Base-by-base conservation (phyloP, 306 rosid species). In the Citrullus colocynthis region DNA sequence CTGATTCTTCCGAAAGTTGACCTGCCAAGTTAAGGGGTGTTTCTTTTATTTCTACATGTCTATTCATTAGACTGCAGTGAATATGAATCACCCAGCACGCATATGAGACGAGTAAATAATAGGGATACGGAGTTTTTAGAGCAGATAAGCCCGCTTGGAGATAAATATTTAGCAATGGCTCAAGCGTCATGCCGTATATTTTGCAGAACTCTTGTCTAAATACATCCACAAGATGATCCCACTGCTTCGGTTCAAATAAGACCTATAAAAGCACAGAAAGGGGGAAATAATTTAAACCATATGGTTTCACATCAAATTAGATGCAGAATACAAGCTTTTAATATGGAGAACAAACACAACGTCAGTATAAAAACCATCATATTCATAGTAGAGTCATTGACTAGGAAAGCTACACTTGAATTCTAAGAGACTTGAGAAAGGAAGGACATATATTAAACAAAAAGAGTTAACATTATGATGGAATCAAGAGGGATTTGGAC, bases 131-230 rank as follows among this genome's bases (percentile, higher is more conserved):
- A 42, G 97, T 95, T 85, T 92, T 95, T 67, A 92, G 88, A 78
- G 99, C 97, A 49, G 99, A 95, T 54, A 95, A 88, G 69, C 99
- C 97, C 48, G 99, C 99, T 91, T 92, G 99, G 70, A 95, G 85
- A 83, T 90, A 95, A 75, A 95, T 95, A 81, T 89, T 89, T 48
- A 95, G 92, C 85, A 95, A 82, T 74, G 99, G 97, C 84, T 92
- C 97, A 34, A 89, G 87, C 6, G 97, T 91, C 99, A 92, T 91
- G 89, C 99, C 97, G 81, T 95, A 91, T 84, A 95, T 85, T 85
- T 90, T 95, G 91, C 97, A 95, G 88, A 95, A 95, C 83, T 95
- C 99, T 86, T 90, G 97, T 83, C 88, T 92, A 80, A 95, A 95
- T 81, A 84, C 97, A 74, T 91, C 91, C 63, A 88, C 97, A 56